Base-by-base conservation (phyloP, 2,329 filamentous ascomycete genomes). In the Fusarium sp. region DNA sequence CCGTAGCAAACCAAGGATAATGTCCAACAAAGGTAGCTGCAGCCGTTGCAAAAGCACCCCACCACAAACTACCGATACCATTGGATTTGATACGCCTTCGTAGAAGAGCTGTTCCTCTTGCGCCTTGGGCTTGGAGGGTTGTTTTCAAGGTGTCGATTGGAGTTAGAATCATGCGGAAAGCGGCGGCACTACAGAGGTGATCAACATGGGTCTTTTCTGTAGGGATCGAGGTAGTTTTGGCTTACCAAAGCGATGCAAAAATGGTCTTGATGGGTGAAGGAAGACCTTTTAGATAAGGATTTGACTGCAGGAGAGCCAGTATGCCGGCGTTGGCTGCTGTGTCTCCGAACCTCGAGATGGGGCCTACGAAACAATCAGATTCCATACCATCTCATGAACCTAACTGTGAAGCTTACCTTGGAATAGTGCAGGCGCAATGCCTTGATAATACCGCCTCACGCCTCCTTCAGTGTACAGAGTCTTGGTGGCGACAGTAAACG, bases 91-190 rank as follows among this genome's bases (percentile, higher is more conserved):
- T 77, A 3, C 83, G 80, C 44, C 80, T 80, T 13, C 83, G 79
- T 9, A 85, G 77, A 4, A 85, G 67, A 0, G 77, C 70, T 1
- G 81, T 83, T 2, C 83, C 83, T 2, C 79, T 76, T 3, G 80
- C 67, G 1, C 83, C 83, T 59, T 85, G 83, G 1, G 83, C 82
- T 67, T 85, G 83, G 3, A 85, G 80, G 0, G 83, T 85, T 0
- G 83, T 85, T 67, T 85, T 85, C n/a, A 85, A 75, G 0, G 83
- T 85, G 58, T 85, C 83, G 37, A 85, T 80, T 6, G 83, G 83
- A 0, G 83, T 84, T 7, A 85, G 75, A 7, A 84, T 77, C 78
- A 84, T 84, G 31, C 83, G 80, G 66, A 85, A 85, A 1, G 72
- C 77, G 6, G 83, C 83, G 7, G 83, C 83, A 34, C 82, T 83